phyloP scores from a whole-genome alignment of 257 asterid genomes.

The Agastache rugosa region DNA sequence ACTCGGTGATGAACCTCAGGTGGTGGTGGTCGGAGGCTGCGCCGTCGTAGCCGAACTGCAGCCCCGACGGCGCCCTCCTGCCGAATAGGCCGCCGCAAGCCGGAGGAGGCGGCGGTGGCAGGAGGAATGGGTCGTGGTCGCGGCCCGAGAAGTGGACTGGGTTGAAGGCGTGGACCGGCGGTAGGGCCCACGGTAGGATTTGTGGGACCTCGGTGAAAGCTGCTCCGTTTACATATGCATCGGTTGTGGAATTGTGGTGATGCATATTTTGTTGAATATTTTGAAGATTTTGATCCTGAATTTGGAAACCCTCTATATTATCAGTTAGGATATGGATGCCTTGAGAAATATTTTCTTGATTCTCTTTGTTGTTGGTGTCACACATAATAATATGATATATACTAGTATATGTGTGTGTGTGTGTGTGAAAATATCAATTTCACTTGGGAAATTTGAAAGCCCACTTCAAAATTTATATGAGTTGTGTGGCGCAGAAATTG shows the following conservation, averaged over 20 bases:
- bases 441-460: not conserved
- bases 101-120: constrained; percentile 51
- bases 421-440: not conserved
- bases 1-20: constrained; percentile 46
- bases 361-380: constrained; percentile 49
- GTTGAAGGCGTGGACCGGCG: constrained; percentile 41
- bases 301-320: constrained; percentile 54
- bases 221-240: constrained; percentile 40
- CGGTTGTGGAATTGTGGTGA: constrained; percentile 38
- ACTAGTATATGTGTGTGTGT: not conserved
- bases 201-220: constrained; percentile 61
- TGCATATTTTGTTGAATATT: constrained; percentile 46
- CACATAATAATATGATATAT: constrained; percentile 40
- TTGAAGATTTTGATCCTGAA: constrained; percentile 40
- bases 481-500: not conserved
- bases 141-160: constrained; percentile 33
- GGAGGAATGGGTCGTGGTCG: constrained; percentile 63
- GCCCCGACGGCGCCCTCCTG: constrained; percentile 42
- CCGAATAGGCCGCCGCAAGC: constrained; percentile 57
- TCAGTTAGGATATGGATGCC: constrained; percentile 34
- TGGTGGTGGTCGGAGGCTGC: constrained; percentile 53
- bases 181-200: constrained; percentile 72
- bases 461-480: not conserved
- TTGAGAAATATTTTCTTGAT: constrained; percentile 42
- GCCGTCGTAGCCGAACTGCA: constrained; percentile 57